Base-by-base conservation (phyloP, 2,329 filamentous ascomycete species). In the Verticillium klebahnii region DNA sequence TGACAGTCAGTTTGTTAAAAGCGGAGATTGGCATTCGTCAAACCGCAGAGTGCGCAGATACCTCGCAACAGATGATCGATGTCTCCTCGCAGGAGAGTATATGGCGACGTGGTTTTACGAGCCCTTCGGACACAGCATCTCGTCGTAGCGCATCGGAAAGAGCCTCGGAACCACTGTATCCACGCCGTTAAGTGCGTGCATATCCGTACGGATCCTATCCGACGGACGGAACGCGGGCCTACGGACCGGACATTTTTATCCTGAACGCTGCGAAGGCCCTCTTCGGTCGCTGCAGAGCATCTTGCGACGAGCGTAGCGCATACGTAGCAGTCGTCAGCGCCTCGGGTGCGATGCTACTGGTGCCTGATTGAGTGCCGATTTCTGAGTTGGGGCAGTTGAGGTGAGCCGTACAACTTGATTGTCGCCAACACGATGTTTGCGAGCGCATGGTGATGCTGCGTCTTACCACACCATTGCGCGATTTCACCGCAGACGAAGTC, bases 231-330 rank as follows among this genome's bases (percentile, higher is more conserved):
- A 32, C 25, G 23, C 57, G 57, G 57, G 34, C 57, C 57, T 58
- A 11, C 57, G 57, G 57, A 50, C 57, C 57, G 57, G 23, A 2
- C 34, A 39, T 58, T 58, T 29, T 58, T 58, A 58, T 19, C 57
- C 57, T 50, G 37, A 37, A 25, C 19, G n/a, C 19, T n/a, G 11
- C 17, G 15, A 45, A 8, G 17, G 39, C 8, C 8, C 6, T 23
- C 45, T 19, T 23, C 45, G 8, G 8, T 50, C 9, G 45, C 19
- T n/a, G 9, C 9, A 23, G 12, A 50, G 45, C n/a, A 4, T 23
- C n/a, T 25, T 50, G 45, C 45, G 2, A 50, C 8, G 19, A n/a
- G 19, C n/a, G 15, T 3, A 40, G 2, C 14, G 15, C 17, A 12
- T 23, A 23, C 34, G 14, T 36, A 14, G 9, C 14, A 14, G 3